Conservation (phyloP, 139 green algal genomes). For the Tetradesmus lagerheimii region DNA sequence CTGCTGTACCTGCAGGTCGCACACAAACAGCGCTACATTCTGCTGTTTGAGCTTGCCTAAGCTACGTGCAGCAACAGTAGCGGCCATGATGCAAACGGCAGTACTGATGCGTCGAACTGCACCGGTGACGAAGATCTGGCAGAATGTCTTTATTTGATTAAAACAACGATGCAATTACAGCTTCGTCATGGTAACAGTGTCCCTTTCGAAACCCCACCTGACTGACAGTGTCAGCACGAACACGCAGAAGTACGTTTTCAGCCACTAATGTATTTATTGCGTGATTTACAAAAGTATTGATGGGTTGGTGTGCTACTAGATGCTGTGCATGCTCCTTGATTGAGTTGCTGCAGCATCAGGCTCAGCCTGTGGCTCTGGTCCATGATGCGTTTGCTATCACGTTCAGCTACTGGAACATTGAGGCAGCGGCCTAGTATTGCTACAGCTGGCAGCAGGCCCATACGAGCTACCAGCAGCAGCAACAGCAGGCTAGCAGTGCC, state of each 20-base stretch:
- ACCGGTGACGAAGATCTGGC: not conserved
- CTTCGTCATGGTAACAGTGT: not conserved
- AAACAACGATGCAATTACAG: not conserved
- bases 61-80: not conserved
- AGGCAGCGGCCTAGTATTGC: not conserved
- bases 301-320: too few relatives aligned
- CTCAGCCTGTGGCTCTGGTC: not conserved
- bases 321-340: not conserved
- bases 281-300: too few relatives aligned
- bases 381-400: conserved; percentile 1
- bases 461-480: not conserved
- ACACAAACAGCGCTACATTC: not conserved
- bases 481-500: conserved; percentile 2
- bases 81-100: not conserved
- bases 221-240: not conserved
- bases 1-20: not conserved
- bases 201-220: not conserved
- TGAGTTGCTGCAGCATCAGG: not conserved
- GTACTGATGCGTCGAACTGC: not conserved
- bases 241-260: not conserved
- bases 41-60: not conserved
- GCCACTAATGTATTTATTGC: too few relatives aligned
- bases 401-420: not conserved
- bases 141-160: too few relatives aligned
- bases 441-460: not conserved